Percentiles rank a stretch among this genome's conserved stretches.
These are phyloP conservation scores for Barnettozyma wickerhamii DNA, from an alignment of 805 yeast genomes.

Conservation along the genomic window DNA sequence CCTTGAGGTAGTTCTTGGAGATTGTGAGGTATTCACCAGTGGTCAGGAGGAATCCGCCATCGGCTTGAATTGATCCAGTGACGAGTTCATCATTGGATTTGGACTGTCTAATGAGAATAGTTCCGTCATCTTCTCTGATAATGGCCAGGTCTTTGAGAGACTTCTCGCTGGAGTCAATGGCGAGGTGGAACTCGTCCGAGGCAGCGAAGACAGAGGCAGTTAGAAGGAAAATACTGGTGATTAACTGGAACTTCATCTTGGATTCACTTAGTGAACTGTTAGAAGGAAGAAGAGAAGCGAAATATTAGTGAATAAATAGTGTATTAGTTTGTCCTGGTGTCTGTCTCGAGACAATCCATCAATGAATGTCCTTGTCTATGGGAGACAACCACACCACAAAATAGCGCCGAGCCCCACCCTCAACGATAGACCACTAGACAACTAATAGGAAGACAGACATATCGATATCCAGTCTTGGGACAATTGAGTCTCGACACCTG, in stretches of 20 bases:
- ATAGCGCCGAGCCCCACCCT: too few species aligned
- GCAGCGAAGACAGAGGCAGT: background rate
- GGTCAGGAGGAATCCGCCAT: slow-evolving; percentile 1
- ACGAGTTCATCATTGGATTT: background rate
- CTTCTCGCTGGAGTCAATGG: background rate
- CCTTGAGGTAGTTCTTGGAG: slow-evolving; percentile 2
- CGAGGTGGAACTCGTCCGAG: background rate
- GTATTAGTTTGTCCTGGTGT: too few species aligned
- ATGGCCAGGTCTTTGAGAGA: background rate
- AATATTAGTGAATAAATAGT: too few species aligned
- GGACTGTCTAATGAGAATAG: background rate
- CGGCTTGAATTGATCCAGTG: slow-evolving; percentile 1
- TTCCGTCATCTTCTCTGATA: background rate
- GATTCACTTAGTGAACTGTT: background rate
- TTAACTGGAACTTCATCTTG: background rate
- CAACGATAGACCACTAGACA: too few species aligned
- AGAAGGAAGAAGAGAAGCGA: too few species aligned
- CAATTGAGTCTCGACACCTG: too few species aligned
- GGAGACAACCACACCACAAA: too few species aligned
- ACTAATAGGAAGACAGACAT: too few species aligned
- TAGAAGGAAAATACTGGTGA: background rate
- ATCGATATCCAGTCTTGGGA: too few species aligned
- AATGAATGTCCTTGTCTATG: too few species aligned
- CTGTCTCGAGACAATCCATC: too few species aligned
- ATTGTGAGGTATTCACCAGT: slow-evolving; percentile 2